Conservation (phyloP, 345 rosid species). For the Combretum micranthum region DNA sequence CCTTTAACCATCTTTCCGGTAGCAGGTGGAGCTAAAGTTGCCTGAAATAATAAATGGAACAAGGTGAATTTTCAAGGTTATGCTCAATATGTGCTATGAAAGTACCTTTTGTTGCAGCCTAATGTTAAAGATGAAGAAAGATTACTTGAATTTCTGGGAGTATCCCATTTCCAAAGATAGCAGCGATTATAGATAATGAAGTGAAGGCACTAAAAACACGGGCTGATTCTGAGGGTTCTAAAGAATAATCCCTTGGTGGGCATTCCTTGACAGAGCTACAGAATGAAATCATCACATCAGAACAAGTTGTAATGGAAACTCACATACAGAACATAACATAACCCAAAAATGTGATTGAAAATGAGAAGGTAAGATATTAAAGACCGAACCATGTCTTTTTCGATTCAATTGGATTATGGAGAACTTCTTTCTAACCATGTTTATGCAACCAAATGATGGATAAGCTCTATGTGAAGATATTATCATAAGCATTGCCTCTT, state of each 20-base stretch:
- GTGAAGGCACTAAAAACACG: conserved; percentile 76
- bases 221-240: conserved; percentile 50
- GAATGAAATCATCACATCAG: no score
- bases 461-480: no score
- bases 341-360: background rate
- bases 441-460: no score
- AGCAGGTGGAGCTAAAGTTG: conserved; percentile 96
- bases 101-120: no score
- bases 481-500: no score
- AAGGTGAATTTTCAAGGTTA: background rate
- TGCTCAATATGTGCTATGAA: no score
- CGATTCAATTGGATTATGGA: no score
- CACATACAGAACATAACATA: background rate
- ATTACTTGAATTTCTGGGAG: conserved; percentile 93
- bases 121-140: background rate
- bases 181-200: conserved; percentile 88
- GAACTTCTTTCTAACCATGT: no score
- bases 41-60: conserved; percentile 38
- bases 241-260: conserved; percentile 61
- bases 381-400: no score
- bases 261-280: conserved; percentile 52
- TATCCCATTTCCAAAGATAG: conserved; percentile 91
- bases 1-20: conserved; percentile 98
- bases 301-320: background rate
- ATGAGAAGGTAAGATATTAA: background rate